Percentiles rank a stretch among this genome's conserved stretches.
Conservation (phyloP, 2,329 filamentous ascomycete species). For the Penicillium sp. region DNA sequence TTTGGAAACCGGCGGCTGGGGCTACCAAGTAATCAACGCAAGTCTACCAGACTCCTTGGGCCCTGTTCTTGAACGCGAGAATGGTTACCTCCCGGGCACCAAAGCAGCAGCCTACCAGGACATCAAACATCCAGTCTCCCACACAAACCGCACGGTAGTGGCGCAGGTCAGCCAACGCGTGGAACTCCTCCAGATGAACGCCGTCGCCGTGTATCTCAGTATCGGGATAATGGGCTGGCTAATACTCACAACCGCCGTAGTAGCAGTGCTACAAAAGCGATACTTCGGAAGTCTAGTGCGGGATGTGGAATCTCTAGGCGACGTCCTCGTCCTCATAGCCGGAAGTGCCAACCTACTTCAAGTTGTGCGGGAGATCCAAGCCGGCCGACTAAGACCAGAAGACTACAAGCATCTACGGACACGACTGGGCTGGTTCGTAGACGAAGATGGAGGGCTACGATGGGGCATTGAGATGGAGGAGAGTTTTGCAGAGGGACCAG, state of each 20-base stretch:
- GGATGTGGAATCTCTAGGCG: conserved; percentile 14
- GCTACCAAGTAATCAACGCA: conserved; percentile 24
- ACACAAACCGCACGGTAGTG: conserved; percentile 13
- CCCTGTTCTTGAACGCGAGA: conserved; percentile 1
- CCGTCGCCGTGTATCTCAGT: conserved; percentile 16
- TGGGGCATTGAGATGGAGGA: conserved; percentile 20
- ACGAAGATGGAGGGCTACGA: conserved; percentile 12
- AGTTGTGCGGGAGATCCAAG: conserved; percentile 14
- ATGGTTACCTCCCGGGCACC: conserved; percentile 1
- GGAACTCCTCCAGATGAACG: conserved; percentile 17
- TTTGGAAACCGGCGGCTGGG: conserved; percentile 18
- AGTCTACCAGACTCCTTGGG: conserved; percentile 9
- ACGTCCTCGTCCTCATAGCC: conserved; percentile 15
- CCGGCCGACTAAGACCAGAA: conserved; percentile 1
- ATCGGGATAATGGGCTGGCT: conserved; percentile 16
- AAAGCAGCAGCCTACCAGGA: conserved; percentile 9
- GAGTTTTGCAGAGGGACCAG: conserved; percentile 10
- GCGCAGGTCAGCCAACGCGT: conserved; percentile 9
- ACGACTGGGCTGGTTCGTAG: conserved; percentile 17
- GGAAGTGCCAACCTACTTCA: conserved; percentile 16
- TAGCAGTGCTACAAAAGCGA: conserved; percentile 10
- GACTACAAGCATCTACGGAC: conserved; percentile 13
- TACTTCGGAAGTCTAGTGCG: conserved; percentile 16
- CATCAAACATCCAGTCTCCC: conserved; percentile 13
- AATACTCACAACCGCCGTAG: conserved; percentile 7